A percentile compares a stretch with the other conserved stretches of the same genome.
phyloP scores from a whole-genome alignment of 2,329 filamentous ascomycete species.

The Rhytidhysteron rufulum region DNA sequence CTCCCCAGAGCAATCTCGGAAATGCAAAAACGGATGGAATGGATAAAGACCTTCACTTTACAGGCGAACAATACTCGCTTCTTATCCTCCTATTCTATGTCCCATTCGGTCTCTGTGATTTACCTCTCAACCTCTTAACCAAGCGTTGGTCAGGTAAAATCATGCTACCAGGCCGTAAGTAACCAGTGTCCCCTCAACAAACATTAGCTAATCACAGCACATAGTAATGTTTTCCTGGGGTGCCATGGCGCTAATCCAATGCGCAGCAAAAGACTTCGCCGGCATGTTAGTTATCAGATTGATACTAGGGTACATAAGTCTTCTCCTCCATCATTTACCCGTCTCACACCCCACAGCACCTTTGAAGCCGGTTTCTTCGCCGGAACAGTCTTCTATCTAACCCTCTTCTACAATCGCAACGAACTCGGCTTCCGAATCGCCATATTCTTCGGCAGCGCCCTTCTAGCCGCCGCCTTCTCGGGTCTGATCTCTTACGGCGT shows the following conservation, averaged over 20 bases:
- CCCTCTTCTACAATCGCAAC: conserved; percentile 45
- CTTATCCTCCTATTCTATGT: conserved; percentile 50
- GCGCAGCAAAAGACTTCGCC: conserved; percentile 46
- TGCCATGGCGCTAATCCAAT: conserved; percentile 46
- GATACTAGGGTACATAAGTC: conserved; percentile 31
- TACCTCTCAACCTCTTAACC: conserved; percentile 48
- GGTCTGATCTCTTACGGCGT: conserved; percentile 42
- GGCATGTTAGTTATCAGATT: conserved; percentile 49
- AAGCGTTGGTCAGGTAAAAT: conserved; percentile 45
- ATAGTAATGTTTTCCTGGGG: conserved; percentile 48
- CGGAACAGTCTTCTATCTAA: conserved; percentile 52
- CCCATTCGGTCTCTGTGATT: conserved; percentile 47
- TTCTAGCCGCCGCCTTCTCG: conserved; percentile 40
- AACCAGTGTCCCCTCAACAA: too few species aligned
- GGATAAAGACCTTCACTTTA: conserved; percentile 42
- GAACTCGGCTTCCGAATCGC: conserved; percentile 44
- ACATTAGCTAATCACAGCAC: too few species aligned
- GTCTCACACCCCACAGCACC: conserved; percentile 17
- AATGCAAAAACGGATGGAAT: conserved; percentile 51
- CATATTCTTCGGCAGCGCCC: conserved; percentile 42
- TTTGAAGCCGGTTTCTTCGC: conserved; percentile 55
- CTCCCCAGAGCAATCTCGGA: conserved; percentile 41
- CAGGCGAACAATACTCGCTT: conserved; percentile 41
- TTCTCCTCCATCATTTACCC: neutral
- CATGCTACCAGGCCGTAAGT: conserved; percentile 35